phyloP scores from a whole-genome alignment of 441 rosid species.

The Raphanus hybrid region DNA sequence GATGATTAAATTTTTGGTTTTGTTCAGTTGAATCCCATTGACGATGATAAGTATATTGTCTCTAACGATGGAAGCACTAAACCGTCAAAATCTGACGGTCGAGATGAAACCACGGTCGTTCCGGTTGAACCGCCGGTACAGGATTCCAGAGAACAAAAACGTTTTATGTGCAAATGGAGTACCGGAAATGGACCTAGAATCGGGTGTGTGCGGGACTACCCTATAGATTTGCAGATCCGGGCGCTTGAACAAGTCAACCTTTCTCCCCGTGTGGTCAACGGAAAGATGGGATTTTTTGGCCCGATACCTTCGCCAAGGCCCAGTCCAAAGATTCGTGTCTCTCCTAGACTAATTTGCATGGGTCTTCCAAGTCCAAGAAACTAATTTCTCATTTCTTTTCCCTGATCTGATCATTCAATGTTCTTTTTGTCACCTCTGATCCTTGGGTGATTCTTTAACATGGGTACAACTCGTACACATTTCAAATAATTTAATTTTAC shows the following conservation, averaged over 20 bases:
- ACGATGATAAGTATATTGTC: conserved; percentile 54
- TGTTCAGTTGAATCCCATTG: conserved; percentile 67
- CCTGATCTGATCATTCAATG: neutral
- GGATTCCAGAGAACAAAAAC: conserved; percentile 31
- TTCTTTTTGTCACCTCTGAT: conserved; percentile 1
- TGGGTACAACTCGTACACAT: conserved; percentile 17
- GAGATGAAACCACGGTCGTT: neutral
- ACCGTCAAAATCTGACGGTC: conserved; percentile 8
- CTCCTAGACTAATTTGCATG: conserved; percentile 80
- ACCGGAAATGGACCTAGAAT: conserved; percentile 68
- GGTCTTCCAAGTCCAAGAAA: conserved; percentile 86
- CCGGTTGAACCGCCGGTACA: neutral
- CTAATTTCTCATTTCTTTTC: neutral
- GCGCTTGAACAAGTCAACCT: conserved; percentile 72
- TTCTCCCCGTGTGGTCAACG: conserved; percentile 60
- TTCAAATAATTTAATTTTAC: conserved; percentile 2
- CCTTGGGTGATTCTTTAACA: conserved; percentile 20
- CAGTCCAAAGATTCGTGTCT: conserved; percentile 69
- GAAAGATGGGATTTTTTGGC: conserved; percentile 45
- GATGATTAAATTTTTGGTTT: conserved; percentile 6
- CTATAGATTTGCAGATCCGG: conserved; percentile 51
- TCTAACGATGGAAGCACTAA: conserved; percentile 42
- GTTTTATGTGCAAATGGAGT: conserved; percentile 62
- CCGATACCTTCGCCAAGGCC: conserved; percentile 96
- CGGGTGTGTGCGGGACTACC: conserved; percentile 77